Base-by-base conservation (phyloP, 352 stramenopile species). In the Achlya hypogyna region DNA sequence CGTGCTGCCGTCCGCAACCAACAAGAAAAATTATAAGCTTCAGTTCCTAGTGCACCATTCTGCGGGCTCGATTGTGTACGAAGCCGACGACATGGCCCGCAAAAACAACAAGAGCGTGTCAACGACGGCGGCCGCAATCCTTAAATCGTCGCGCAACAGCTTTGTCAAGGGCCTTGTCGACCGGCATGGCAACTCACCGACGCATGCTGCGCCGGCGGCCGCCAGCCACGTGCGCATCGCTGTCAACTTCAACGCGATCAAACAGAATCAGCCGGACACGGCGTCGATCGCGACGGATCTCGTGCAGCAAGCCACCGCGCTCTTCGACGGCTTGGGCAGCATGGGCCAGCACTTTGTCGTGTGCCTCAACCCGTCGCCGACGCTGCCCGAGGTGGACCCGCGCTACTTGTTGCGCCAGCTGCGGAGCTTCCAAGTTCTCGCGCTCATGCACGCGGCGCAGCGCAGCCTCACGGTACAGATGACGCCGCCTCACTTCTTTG, bases 261-360 rank as follows among this genome's bases (percentile, higher is more conserved):
- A 84, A 40, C 69, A 74, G 54, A 65, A 66, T 25, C 70, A 71
- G 68, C 59, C 62, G 12, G 76, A 69, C 56, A 72, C 66, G n/a
- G 42, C 88, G 73, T 23, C 45, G 20, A 75, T 80, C 8, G 74
- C 76, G 12, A 78, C 71, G 1, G 77, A 90, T 42, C 77, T 91
- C 40, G 77, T 80, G 67, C 80, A 83, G 40, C 81, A 91, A 69
- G 76, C 81, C 5, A 78, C 87, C 53, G 81, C 81, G 4, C 53
- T 93, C 16, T 71, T 91, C 16, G 78, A 86, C 32, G 84, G 81
- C 2, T 66, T 93, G 0, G 82, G 81, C 52, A 77, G 86, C 58
- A 91, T 84, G 0, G 84, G 82, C 0, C 88, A 90, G 70, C 85
- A 93, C 67, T 91, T 93, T 62, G 34, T 90, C 32, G 80, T 91